phyloP scores from a whole-genome alignment of 2,329 filamentous ascomycete genomes.

The Ceratocystis lukuohia region DNA sequence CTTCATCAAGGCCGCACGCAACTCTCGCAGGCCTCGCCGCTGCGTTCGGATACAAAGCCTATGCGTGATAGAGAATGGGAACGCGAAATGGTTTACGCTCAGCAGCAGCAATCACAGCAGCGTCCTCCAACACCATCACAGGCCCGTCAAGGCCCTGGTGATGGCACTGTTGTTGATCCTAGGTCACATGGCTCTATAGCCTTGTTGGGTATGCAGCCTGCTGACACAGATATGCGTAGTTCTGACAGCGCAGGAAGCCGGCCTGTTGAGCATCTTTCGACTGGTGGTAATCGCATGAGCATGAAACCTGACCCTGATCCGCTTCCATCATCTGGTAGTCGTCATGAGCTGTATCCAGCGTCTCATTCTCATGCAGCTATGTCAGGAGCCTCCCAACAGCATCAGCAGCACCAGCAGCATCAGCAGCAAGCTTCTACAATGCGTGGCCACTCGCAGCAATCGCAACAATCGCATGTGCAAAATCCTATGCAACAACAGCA shows the following conservation, averaged over 20 bases:
- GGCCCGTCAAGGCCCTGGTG: not conserved
- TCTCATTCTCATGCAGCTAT: conserved; percentile 1
- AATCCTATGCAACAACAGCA: conserved; percentile 12
- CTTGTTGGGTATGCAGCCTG: conserved; percentile 9
- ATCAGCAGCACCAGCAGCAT: not conserved
- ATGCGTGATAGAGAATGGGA: conserved; percentile 21
- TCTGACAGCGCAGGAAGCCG: not conserved
- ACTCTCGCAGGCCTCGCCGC: conserved; percentile 21
- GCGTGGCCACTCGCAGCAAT: not conserved
- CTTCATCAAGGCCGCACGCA: conserved; percentile 21
- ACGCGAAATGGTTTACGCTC: conserved; percentile 18
- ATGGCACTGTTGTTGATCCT: not conserved
- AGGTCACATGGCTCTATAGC: conserved; percentile 1
- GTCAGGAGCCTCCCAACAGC: not conserved
- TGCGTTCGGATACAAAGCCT: conserved; percentile 26
- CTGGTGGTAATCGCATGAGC: conserved; percentile 11
- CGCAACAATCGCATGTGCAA: conserved; percentile 5
- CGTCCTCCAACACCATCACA: conserved; percentile 12
- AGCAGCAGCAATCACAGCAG: conserved; percentile 10
- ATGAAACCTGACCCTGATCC: conserved; percentile 17
- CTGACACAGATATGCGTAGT: conserved; percentile 12
- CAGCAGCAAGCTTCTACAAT: conserved; percentile 1
- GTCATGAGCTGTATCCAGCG: conserved; percentile 2
- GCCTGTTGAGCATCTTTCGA: conserved; percentile 7
- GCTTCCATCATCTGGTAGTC: not conserved